Conservation (phyloP, 164 flowering plant genomes). For the Dillenia turbinata region DNA sequence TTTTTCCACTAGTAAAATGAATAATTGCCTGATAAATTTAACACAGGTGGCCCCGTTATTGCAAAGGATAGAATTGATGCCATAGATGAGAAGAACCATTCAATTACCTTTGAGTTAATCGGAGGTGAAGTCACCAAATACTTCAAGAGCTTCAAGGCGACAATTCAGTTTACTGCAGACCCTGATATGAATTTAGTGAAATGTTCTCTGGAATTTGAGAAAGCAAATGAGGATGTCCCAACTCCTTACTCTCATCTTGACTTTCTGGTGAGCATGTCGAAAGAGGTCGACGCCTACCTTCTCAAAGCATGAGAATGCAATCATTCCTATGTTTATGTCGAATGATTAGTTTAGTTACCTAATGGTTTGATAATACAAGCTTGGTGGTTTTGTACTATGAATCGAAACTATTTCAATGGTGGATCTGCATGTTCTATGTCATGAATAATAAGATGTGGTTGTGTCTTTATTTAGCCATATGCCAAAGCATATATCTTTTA, state of each 20-base stretch:
- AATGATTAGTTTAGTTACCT: no score
- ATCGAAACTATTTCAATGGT: no score
- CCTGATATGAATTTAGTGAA: constrained; percentile 10
- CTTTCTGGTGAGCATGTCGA: constrained; percentile 5
- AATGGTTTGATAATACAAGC: not conserved
- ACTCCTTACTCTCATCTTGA: constrained; percentile 17
- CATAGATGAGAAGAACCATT: constrained; percentile 18
- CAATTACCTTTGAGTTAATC: constrained; percentile 12
- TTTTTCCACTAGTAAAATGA: no score
- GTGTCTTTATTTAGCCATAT: no score
- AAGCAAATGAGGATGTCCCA: constrained; percentile 13
- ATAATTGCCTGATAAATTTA: no score
- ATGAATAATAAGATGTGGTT: no score
- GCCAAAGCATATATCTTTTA: no score
- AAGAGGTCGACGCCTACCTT: constrained; percentile 12
- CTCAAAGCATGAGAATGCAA: constrained; percentile 1
- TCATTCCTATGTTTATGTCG: no score
- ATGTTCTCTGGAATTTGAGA: constrained; percentile 25
- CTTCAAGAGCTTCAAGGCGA: constrained; percentile 21
- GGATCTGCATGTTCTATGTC: no score
- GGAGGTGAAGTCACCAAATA: constrained; percentile 27
- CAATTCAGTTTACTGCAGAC: constrained; percentile 7
- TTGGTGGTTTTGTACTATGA: not conserved
- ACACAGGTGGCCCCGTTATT: constrained; percentile 2
- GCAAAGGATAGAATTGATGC: constrained; percentile 24